These are phyloP conservation scores for Mycena epipterygia DNA, from an alignment of 768 basidiomycete species.

Conservation along the genomic window DNA sequence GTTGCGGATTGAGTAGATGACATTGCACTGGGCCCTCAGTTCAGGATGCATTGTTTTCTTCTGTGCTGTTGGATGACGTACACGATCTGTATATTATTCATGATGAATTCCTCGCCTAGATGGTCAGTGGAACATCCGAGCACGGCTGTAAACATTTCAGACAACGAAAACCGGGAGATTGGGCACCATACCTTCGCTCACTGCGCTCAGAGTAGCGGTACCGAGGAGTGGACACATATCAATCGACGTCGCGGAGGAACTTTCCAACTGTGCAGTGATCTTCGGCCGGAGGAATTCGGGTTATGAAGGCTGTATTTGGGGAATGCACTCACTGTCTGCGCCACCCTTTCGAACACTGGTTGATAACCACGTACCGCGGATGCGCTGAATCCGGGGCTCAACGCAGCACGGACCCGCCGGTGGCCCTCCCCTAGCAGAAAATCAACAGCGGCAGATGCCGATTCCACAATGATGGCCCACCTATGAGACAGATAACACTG, in stretches of 20 bases:
- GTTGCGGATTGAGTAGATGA: neutral
- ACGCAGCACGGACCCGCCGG: neutral
- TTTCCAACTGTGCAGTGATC: constrained; percentile 2
- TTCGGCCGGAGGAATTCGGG: neutral
- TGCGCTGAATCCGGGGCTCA: constrained; percentile 4
- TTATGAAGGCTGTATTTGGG: neutral
- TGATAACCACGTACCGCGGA: constrained; percentile 8
- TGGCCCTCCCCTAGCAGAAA: neutral
- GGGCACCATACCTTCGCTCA: neutral
- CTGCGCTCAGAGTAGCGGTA: neutral
- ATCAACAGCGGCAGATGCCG: neutral
- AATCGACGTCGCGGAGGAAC: neutral
- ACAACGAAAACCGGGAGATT: too few relatives aligned
- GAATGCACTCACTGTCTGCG: neutral
- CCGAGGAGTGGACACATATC: constrained; percentile 10
- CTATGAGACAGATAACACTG: neutral
- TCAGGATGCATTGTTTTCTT: too few relatives aligned
- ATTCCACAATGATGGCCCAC: neutral
- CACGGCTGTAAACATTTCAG: neutral
- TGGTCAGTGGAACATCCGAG: neutral
- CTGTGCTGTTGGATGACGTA: neutral
- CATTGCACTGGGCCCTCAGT: neutral
- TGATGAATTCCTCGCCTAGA: neutral
- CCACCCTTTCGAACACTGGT: neutral
- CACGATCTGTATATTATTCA: neutral